Evolutionary conservation across 805 yeast genomes (phyloP).

Genomic region (Suhomyces xylopsoci): DNA sequence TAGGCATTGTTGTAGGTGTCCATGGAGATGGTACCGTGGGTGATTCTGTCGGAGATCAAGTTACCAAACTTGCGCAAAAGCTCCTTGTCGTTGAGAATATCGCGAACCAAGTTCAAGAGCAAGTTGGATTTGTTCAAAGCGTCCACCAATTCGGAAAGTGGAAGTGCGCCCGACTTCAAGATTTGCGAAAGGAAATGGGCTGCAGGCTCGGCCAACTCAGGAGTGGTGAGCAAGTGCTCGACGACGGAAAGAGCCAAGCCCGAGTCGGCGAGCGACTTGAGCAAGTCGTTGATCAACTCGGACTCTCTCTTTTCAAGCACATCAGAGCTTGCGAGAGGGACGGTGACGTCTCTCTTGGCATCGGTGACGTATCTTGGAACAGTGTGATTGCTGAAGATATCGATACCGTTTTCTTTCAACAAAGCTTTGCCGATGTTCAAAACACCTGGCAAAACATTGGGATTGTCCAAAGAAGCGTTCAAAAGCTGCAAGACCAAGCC

Average conservation of each 20-base stretch:
- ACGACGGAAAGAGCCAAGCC: constrained; percentile 23
- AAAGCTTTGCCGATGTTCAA: constrained; percentile 20
- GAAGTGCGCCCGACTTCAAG: constrained; percentile 21
- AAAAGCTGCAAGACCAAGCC: constrained; percentile 22
- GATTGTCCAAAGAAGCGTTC: constrained; percentile 21
- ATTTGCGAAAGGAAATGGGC: constrained; percentile 23
- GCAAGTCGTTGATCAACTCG: constrained; percentile 16
- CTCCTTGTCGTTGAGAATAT: constrained; percentile 19
- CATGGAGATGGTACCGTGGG: constrained; percentile 18
- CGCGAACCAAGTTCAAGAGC: constrained; percentile 13
- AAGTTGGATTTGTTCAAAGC: constrained; percentile 21
- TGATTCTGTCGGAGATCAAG: constrained; percentile 15
- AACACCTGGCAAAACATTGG: constrained; percentile 23
- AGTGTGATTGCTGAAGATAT: constrained; percentile 10
- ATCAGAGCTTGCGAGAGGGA: not conserved
- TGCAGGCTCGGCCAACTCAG: constrained; percentile 25
- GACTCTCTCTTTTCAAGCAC: constrained; percentile 17
- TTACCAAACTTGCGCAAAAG: constrained; percentile 16
- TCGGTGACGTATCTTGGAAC: not conserved
- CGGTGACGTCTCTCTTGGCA: not conserved
- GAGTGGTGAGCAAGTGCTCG: constrained; percentile 23
- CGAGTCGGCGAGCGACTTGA: constrained; percentile 21
- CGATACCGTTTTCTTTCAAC: constrained; percentile 17
- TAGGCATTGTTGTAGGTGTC: not conserved
- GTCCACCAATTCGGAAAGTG: constrained; percentile 16